Evolutionary conservation across 192 early-diverging fungal genomes (phyloP).

Genomic region (Phlyctochytrium bullatum): DNA sequence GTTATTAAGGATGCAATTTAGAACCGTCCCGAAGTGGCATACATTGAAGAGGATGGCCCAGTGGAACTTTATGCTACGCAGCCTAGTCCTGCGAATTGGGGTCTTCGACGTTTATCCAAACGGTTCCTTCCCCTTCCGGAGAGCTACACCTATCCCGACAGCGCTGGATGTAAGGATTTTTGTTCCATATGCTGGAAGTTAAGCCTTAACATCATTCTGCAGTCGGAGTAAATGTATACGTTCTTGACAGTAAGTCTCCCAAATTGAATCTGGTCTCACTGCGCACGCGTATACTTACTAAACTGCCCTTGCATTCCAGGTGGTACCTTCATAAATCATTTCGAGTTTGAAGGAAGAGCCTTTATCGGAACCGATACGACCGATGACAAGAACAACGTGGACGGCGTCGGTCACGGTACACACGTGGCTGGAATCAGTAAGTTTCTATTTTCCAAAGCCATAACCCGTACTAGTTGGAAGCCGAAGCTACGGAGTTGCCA

Average conservation of each 20-base stretch:
- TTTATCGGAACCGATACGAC: conserved; percentile 78
- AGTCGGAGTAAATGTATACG: neutral
- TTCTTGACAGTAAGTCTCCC: too few relatives aligned
- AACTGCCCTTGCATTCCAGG: conserved; percentile 94
- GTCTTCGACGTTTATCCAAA: neutral
- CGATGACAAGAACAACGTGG: conserved; percentile 29
- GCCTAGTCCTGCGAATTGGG: neutral
- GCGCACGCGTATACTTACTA: too few relatives aligned
- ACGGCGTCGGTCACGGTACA: conserved; percentile 73
- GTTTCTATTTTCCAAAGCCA: too few relatives aligned
- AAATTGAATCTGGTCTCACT: too few relatives aligned
- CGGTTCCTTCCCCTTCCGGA: neutral
- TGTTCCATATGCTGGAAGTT: too few relatives aligned
- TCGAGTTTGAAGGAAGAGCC: conserved; percentile 88
- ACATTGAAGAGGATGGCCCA: neutral
- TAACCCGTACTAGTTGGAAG: too few relatives aligned
- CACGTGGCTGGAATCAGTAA: neutral
- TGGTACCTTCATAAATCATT: conserved; percentile 61
- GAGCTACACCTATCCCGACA: neutral
- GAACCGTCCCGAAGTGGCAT: neutral
- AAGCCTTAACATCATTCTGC: too few relatives aligned
- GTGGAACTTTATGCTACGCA: neutral
- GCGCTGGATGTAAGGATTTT: neutral
- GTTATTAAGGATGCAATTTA: too few relatives aligned
- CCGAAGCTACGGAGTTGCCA: conserved; percentile 82